Conservation (phyloP, 176 grass and related monocot genomes). For the Carex cristatella region DNA sequence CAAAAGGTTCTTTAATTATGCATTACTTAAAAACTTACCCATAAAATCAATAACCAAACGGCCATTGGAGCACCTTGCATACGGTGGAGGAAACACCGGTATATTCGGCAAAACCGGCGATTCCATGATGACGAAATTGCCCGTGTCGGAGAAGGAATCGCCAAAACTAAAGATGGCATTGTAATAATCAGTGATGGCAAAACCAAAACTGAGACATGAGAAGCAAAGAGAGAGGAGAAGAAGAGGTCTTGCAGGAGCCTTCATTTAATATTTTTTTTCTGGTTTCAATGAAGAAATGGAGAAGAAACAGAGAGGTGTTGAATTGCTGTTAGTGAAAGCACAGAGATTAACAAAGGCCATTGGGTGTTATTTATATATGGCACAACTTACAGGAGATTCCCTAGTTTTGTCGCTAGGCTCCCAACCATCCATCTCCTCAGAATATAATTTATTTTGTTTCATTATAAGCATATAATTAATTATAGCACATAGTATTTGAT, state of each 20-base stretch:
- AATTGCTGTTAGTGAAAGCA: conserved; percentile 13
- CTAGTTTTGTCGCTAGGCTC: neutral
- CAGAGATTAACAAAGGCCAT: neutral
- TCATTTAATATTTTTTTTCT: neutral
- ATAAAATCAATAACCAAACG: conserved; percentile 63
- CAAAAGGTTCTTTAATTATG: neutral
- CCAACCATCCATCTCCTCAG: neutral
- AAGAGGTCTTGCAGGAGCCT: neutral
- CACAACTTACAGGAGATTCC: neutral
- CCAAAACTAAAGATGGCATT: conserved; percentile 51
- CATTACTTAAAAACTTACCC: conserved; percentile 11
- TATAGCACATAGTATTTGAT: no score
- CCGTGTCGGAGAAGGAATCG: conserved; percentile 50
- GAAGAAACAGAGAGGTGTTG: neutral
- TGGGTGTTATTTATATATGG: conserved; percentile 6
- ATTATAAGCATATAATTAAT: neutral
- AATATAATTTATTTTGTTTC: neutral
- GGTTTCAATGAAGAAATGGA: neutral
- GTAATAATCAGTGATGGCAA: conserved; percentile 22
- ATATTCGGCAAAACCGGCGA: conserved; percentile 17
- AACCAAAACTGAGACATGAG: neutral
- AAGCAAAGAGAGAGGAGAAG: conserved; percentile 13
- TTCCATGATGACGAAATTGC: conserved; percentile 33
- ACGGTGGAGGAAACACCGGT: conserved; percentile 28
- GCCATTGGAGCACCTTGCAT: conserved; percentile 53